Percentiles rank a stretch among this genome's conserved stretches.
Evolutionary conservation across 495 filamentous ascomycete genomes (phyloP).

Genomic region (Neurospora sp.): DNA sequence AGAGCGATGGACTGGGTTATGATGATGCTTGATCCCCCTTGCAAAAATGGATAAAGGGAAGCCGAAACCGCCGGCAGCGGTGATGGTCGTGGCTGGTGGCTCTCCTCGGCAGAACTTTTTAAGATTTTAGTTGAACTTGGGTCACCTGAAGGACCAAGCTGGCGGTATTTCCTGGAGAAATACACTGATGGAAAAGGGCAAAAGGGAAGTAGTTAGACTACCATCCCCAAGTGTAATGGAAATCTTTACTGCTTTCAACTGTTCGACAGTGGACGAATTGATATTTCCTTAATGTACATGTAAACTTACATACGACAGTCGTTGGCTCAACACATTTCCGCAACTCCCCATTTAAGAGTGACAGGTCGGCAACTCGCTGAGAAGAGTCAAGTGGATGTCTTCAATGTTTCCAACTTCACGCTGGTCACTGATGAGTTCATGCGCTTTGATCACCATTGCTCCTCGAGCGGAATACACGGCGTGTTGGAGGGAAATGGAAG

Average conservation of each 20-base stretch:
- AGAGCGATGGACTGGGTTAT: too few species aligned
- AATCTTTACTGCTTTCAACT: neutral
- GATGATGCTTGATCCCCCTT: too few species aligned
- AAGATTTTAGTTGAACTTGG: too few species aligned
- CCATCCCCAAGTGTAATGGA: neutral
- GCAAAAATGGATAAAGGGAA: too few species aligned
- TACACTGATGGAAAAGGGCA: neutral
- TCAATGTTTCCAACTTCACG: neutral
- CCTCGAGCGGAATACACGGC: neutral
- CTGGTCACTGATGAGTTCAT: neutral
- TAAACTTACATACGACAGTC: too few species aligned
- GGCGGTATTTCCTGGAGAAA: neutral
- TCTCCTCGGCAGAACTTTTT: too few species aligned
- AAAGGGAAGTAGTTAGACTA: neutral
- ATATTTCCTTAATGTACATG: too few species aligned
- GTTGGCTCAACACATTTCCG: neutral
- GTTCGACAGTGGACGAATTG: neutral
- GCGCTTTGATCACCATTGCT: neutral
- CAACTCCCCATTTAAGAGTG: neutral
- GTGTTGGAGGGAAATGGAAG: neutral
- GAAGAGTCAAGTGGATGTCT: neutral
- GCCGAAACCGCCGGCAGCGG: too few species aligned
- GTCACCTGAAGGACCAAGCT: too few species aligned
- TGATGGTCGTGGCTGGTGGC: too few species aligned
- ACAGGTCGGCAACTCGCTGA: neutral